phyloP scores from a whole-genome alignment of 1,284 basidiomycete genomes.

The Volvariella surrecta region DNA sequence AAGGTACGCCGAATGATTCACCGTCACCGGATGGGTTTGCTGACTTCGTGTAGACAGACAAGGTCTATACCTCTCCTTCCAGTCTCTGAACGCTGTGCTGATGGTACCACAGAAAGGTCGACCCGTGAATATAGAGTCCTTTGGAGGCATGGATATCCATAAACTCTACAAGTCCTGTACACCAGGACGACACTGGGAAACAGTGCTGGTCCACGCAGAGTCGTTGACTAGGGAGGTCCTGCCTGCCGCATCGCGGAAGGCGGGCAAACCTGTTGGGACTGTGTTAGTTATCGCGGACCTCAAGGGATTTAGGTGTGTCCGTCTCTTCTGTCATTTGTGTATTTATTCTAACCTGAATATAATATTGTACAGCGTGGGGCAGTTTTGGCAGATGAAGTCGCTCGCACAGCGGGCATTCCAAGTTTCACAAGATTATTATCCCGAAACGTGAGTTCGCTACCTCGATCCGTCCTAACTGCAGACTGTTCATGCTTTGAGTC shows the following conservation, averaged over 20 bases:
- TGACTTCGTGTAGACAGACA: slow-evolving; percentile 39
- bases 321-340: background rate
- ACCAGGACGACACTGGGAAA: slow-evolving; percentile 57
- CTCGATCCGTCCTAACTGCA: too few relatives aligned
- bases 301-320: slow-evolving; percentile 52
- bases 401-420: slow-evolving; percentile 54
- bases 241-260: slow-evolving; percentile 49
- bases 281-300: slow-evolving; percentile 60
- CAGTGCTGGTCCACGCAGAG: slow-evolving; percentile 53
- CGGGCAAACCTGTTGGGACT: slow-evolving; percentile 39
- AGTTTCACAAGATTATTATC: slow-evolving; percentile 68
- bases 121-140: slow-evolving; percentile 56
- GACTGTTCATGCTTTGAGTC: background rate
- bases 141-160: slow-evolving; percentile 50
- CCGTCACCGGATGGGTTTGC: too few relatives aligned
- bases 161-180: slow-evolving; percentile 53
- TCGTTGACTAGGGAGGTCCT: slow-evolving; percentile 53
- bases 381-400: slow-evolving; percentile 69
- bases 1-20: slow-evolving; percentile 33
- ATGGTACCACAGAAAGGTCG: slow-evolving; percentile 43
- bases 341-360: slow-evolving; percentile 1
- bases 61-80: slow-evolving; percentile 28
- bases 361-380: slow-evolving; percentile 34
- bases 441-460: slow-evolving; percentile 48
- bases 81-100: background rate